phyloP scores from a whole-genome alignment of 164 flowering plant species.

The Nelumbo lutea region DNA sequence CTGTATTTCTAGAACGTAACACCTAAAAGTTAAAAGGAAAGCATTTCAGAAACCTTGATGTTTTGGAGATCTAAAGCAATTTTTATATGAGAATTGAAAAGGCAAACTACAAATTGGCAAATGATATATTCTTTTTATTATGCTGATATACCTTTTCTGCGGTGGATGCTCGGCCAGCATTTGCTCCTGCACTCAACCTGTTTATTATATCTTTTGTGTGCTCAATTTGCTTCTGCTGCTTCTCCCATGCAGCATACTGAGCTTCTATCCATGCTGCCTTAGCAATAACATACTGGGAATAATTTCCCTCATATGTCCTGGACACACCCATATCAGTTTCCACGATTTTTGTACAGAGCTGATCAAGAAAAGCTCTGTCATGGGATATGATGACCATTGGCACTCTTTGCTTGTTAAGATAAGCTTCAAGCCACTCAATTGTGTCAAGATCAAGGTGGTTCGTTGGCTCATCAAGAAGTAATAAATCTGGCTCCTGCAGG shows the following conservation, averaged over 20 bases:
- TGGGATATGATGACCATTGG: conserved; percentile 99
- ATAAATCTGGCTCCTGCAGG: conserved; percentile 84
- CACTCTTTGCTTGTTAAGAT: conserved; percentile 76
- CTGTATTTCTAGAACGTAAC: neutral
- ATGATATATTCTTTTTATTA: neutral
- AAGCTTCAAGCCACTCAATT: conserved; percentile 96
- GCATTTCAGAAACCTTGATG: neutral
- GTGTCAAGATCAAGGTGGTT: conserved; percentile 98
- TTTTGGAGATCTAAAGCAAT: neutral
- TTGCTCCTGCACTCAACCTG: conserved; percentile 89
- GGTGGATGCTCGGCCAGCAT: conserved; percentile 93
- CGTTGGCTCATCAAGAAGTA: conserved; percentile 96
- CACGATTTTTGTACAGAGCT: conserved; percentile 84
- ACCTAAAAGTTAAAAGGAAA: neutral
- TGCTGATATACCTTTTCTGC: conserved; percentile 76
- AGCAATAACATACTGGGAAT: conserved; percentile 68
- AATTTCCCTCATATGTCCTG: conserved; percentile 81
- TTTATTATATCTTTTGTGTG: conserved; percentile 68
- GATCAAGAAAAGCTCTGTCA: conserved; percentile 98
- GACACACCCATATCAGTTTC: conserved; percentile 99
- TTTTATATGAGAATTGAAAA: neutral
- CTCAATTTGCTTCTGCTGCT: conserved; percentile 95
- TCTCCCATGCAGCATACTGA: conserved; percentile 93
- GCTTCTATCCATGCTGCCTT: conserved; percentile 91
- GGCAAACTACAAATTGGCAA: too few relatives aligned